phyloP scores from a whole-genome alignment of 495 filamentous ascomycete genomes.

The Penicillium coprophilum region DNA sequence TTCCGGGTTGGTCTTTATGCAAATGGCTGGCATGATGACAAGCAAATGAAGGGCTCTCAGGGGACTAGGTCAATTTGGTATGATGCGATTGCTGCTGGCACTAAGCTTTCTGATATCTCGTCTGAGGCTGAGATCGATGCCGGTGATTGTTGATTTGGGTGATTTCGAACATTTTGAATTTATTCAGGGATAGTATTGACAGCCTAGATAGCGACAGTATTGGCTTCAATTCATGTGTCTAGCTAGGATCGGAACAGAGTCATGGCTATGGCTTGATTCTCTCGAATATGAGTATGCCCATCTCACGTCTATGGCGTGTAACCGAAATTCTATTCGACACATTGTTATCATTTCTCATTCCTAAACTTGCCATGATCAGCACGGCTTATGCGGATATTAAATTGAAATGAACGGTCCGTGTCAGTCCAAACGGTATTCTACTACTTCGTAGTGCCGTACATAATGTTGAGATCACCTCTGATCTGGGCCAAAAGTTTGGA shows the following conservation, averaged over 20 bases:
- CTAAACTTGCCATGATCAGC: not conserved
- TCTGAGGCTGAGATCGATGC: not conserved
- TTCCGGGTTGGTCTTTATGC: slow-evolving; percentile 57
- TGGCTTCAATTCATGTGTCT: too few species aligned
- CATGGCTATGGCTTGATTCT: too few species aligned
- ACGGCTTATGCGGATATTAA: not conserved
- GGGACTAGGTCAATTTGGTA: slow-evolving; percentile 52
- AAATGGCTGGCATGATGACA: slow-evolving; percentile 55
- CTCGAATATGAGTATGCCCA: too few species aligned
- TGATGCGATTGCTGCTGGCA: slow-evolving; percentile 53
- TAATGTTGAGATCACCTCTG: not conserved
- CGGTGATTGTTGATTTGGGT: not conserved
- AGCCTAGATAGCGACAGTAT: too few species aligned
- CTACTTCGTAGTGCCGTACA: not conserved
- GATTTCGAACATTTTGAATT: not conserved
- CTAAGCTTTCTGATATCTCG: slow-evolving; percentile 45
- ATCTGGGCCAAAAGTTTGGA: not conserved
- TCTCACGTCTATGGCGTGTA: not conserved
- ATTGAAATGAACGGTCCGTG: not conserved
- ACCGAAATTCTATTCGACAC: too few species aligned
- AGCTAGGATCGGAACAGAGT: too few species aligned
- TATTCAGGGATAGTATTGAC: too few species aligned
- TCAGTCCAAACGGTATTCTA: not conserved
- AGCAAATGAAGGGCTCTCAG: slow-evolving; percentile 44
- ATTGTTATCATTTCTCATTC: not conserved